These are phyloP conservation scores for Rhodotorula mucilaginosa DNA, from an alignment of 1,284 basidiomycete genomes.

Conservation along the genomic window DNA sequence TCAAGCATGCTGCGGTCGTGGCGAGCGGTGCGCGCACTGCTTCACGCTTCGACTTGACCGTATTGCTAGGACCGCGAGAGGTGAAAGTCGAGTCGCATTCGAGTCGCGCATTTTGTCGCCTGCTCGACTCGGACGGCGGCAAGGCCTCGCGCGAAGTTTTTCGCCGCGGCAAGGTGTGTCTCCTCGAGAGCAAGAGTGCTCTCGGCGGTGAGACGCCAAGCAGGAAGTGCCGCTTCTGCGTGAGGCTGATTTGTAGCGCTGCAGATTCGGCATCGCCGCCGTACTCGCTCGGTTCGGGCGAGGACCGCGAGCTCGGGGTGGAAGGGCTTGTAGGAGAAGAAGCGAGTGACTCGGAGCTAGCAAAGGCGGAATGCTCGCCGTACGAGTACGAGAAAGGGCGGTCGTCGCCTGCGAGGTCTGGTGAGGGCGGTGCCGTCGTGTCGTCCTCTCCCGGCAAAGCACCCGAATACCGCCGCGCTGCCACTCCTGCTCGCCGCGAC, in stretches of 20 bases:
- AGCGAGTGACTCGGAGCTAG: slow-evolving; percentile 8
- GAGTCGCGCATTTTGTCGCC: too few species aligned
- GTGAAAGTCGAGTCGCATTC: too few species aligned
- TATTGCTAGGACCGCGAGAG: too few species aligned
- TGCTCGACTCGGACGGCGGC: not conserved
- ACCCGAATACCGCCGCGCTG: not conserved
- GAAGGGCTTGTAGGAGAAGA: not conserved
- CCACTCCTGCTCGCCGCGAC: not conserved
- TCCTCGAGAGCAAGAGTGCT: slow-evolving; percentile 11
- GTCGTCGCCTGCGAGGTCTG: not conserved
- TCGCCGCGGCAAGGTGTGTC: slow-evolving; percentile 30
- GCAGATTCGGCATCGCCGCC: slow-evolving; percentile 21
- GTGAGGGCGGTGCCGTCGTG: not conserved
- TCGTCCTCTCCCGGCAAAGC: not conserved
- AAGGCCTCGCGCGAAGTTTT: not conserved
- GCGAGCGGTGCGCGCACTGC: not conserved
- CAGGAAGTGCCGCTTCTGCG: not conserved
- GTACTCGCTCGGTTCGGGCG: slow-evolving; percentile 33
- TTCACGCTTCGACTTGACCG: too few species aligned
- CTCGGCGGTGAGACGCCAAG: not conserved
- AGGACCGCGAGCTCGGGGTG: slow-evolving; percentile 11
- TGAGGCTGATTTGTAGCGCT: not conserved
- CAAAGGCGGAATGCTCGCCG: slow-evolving; percentile 21
- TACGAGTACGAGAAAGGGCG: slow-evolving; percentile 11
- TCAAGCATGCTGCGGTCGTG: not conserved